These are phyloP conservation scores for Rhodamnia argentea DNA, from an alignment of 345 rosid genomes.

Conservation along the genomic window DNA sequence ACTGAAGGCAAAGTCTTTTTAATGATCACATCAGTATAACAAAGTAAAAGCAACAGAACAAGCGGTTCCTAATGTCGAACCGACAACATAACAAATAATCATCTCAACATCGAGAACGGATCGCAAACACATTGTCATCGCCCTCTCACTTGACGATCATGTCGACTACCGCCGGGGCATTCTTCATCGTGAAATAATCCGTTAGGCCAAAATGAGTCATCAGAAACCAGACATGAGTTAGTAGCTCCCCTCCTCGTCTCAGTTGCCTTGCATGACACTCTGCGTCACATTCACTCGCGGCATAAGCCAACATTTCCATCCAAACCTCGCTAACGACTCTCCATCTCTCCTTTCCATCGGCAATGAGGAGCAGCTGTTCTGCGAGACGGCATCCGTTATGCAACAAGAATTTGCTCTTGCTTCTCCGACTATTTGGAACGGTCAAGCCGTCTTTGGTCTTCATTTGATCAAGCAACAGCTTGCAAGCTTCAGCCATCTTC, in stretches of 20 bases:
- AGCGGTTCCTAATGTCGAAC: too few relatives aligned
- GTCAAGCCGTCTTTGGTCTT: too few relatives aligned
- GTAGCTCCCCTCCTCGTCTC: conserved; percentile 10
- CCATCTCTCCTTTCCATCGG: background rate
- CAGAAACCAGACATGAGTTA: conserved; percentile 9
- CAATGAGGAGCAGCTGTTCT: background rate
- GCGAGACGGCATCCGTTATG: conserved; percentile 1
- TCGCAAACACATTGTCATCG: too few relatives aligned
- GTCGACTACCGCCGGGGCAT: background rate
- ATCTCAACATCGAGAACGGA: too few relatives aligned
- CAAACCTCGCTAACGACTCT: background rate
- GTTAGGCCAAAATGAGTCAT: conserved; percentile 8
- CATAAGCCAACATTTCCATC: conserved; percentile 8
- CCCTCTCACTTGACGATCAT: background rate
- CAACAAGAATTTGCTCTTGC: background rate
- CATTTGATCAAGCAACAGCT: too few relatives aligned
- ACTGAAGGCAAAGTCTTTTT: background rate
- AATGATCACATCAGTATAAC: background rate
- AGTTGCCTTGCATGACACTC: conserved; percentile 6
- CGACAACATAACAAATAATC: too few relatives aligned
- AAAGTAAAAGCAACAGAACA: too few relatives aligned
- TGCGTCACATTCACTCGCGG: conserved; percentile 4
- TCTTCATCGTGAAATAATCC: conserved; percentile 3
- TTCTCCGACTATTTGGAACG: too few relatives aligned
- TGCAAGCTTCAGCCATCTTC: too few relatives aligned